Evolutionary conservation across 768 basidiomycete species (phyloP), one percentile per base, ranked within the genome.

Genomic region (Boletellus ananiceps): DNA sequence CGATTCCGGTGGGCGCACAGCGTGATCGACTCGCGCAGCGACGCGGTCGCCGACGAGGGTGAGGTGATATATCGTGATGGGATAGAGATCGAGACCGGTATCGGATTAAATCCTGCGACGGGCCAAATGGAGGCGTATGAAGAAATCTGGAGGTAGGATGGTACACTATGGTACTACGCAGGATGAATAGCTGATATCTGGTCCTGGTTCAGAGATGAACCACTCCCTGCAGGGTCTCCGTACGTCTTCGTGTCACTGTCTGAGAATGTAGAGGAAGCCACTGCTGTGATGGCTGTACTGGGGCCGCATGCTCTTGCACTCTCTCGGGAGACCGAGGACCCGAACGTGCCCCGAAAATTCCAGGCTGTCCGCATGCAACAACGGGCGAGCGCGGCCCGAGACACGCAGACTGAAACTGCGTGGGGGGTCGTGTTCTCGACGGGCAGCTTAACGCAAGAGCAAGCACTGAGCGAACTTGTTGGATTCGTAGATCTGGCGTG

Each of bases 231-330:
- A 19, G 43, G 46, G 31, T 57, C 55, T 9, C 46, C 57, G 4
- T 63, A 44, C 25, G 45, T 59, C 19, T 63, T 63, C 15, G 61
- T 61, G 23, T 52, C 64, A 5, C 63, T 45, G 16, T 53, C 49
- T n/a, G 40, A 37, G 12, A 48, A 14, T 2, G 43, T 53, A n/a
- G 46, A 49, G 19, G 47, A 42, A 44, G 46, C 61, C 16, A 46
- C 51, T 4, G 61, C 57, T 12, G 46, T 50, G 4, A 63, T 65
- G 55, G 61, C 63, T 15, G 49, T 65, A 9, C 33, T 63, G 42
- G 62, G 62, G 19, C 42, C 45, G 21, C 55, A 63, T 42, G 64
- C 55, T 4, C 51, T 63, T 42, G 62, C 62, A 16, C 53, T 66
- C 23, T 39, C 59, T 19, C 50, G 7, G 13, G 59, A 54, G 49